Percentiles rank a stretch among this genome's conserved stretches.
These are phyloP conservation scores for Cyberlindnera xylosilytica DNA, from an alignment of 805 yeast species.

Conservation along the genomic window DNA sequence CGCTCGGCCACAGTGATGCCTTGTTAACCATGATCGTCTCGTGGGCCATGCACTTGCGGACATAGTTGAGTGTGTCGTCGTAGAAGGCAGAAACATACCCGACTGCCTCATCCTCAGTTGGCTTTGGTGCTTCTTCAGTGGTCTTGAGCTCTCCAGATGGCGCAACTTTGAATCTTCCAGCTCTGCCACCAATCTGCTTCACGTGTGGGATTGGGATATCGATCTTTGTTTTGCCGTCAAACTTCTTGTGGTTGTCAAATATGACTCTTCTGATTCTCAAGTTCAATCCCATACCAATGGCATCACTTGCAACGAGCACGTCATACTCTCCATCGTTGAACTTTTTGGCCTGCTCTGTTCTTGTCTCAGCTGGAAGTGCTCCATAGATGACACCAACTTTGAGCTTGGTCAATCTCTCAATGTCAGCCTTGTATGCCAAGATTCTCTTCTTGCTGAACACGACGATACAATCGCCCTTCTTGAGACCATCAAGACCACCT, in stretches of 20 bases:
- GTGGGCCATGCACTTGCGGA: conserved; percentile 45
- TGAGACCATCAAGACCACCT: conserved; percentile 37
- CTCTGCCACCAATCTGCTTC: conserved; percentile 95
- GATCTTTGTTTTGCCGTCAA: conserved; percentile 54
- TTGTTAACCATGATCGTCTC: conserved; percentile 50
- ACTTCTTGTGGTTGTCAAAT: conserved; percentile 67
- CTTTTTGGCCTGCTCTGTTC: conserved; percentile 75
- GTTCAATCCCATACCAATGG: conserved; percentile 96
- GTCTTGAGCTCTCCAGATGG: conserved; percentile 19
- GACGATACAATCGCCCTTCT: conserved; percentile 84
- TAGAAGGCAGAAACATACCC: conserved; percentile 58
- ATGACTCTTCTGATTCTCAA: conserved; percentile 78
- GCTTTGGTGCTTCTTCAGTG: not conserved
- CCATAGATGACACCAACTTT: conserved; percentile 93
- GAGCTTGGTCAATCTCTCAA: conserved; percentile 59
- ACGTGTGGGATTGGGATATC: conserved; percentile 60
- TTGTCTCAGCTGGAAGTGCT: conserved; percentile 91
- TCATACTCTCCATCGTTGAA: conserved; percentile 82
- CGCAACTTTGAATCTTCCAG: conserved; percentile 69
- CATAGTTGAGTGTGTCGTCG: conserved; percentile 38
- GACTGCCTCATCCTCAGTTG: conserved; percentile 24
- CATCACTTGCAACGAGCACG: conserved; percentile 91
- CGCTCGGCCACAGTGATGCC: conserved; percentile 83
- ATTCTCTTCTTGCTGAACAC: conserved; percentile 79
- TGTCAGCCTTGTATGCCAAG: conserved; percentile 60